Evolutionary conservation across 225 moss, liverwort and hornwort species (phyloP).

Genomic region (Takakia lepidozioides): DNA sequence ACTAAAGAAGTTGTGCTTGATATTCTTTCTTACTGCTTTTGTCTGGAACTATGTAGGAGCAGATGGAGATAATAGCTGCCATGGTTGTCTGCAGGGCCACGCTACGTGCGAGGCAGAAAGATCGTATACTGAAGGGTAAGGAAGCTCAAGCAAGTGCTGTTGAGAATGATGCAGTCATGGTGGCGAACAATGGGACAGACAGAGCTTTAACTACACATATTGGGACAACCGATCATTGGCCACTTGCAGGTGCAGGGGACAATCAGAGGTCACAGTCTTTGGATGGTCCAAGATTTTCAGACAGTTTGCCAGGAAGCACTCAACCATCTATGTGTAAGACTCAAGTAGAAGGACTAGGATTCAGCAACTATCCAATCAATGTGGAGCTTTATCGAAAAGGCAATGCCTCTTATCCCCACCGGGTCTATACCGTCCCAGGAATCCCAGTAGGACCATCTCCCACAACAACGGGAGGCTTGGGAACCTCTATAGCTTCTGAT

Average conservation of each 20-base stretch:
- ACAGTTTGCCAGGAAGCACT: background rate
- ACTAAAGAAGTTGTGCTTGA: too few relatives aligned
- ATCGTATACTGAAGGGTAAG: slow-evolving; percentile 23
- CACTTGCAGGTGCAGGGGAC: slow-evolving; percentile 7
- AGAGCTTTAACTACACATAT: slow-evolving; percentile 5
- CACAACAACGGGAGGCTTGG: slow-evolving; percentile 18
- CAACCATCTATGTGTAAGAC: slow-evolving; percentile 4
- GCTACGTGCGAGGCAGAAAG: slow-evolving; percentile 47
- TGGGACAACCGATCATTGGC: slow-evolving; percentile 7
- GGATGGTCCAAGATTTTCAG: slow-evolving; percentile 2
- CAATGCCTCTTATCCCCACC: slow-evolving; percentile 54
- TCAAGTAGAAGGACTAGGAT: slow-evolving; percentile 9
- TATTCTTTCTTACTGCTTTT: background rate
- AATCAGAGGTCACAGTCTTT: slow-evolving; percentile 4
- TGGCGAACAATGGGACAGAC: background rate
- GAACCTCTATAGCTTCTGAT: slow-evolving; percentile 1
- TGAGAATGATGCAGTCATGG: slow-evolving; percentile 11
- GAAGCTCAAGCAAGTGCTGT: slow-evolving; percentile 10
- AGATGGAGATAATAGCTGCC: background rate
- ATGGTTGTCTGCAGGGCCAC: slow-evolving; percentile 31
- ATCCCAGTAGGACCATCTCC: slow-evolving; percentile 16
- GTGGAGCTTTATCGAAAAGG: slow-evolving; percentile 42
- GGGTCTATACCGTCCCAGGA: slow-evolving; percentile 48
- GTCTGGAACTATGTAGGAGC: background rate
- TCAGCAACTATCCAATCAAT: slow-evolving; percentile 24